Evolutionary conservation across 1,284 basidiomycete species (phyloP).

Genomic region (Austropuccinia psidii): DNA sequence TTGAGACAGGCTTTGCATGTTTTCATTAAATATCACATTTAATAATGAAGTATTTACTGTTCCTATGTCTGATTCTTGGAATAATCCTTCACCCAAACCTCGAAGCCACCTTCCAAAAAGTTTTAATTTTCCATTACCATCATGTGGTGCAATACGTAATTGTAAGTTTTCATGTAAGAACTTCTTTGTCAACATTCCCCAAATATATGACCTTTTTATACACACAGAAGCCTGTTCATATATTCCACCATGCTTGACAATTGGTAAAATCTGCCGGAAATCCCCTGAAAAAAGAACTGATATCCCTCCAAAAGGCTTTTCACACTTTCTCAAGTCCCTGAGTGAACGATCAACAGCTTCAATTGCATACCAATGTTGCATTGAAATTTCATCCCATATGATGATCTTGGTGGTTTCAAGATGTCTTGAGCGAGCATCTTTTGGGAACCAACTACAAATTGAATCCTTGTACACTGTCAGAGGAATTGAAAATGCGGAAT

Average conservation of each 20-base stretch:
- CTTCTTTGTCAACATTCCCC: background rate
- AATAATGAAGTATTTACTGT: too few species aligned
- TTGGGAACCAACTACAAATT: too few species aligned
- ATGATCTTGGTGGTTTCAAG: too few species aligned
- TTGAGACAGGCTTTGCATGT: background rate
- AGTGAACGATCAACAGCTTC: background rate
- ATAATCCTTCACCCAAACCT: background rate
- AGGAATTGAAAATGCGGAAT: background rate
- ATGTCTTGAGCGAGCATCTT: too few species aligned
- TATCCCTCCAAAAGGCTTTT: constrained; percentile 4
- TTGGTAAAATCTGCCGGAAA: constrained; percentile 13
- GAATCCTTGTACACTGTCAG: background rate
- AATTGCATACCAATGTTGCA: background rate
- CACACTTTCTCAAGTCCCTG: background rate
- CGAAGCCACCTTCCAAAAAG: background rate
- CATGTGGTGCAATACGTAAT: background rate
- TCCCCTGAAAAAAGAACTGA: background rate
- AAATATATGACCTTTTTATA: background rate
- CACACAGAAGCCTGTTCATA: background rate
- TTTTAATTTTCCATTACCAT: background rate
- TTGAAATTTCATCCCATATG: constrained; percentile 5
- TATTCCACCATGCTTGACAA: background rate
- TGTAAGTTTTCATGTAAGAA: background rate
- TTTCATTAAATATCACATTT: background rate
- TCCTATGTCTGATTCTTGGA: background rate